Percentiles rank a stretch among this genome's conserved stretches.
phyloP scores from a whole-genome alignment of 768 basidiomycete genomes.

The Leucosporidium creatinivorum region DNA sequence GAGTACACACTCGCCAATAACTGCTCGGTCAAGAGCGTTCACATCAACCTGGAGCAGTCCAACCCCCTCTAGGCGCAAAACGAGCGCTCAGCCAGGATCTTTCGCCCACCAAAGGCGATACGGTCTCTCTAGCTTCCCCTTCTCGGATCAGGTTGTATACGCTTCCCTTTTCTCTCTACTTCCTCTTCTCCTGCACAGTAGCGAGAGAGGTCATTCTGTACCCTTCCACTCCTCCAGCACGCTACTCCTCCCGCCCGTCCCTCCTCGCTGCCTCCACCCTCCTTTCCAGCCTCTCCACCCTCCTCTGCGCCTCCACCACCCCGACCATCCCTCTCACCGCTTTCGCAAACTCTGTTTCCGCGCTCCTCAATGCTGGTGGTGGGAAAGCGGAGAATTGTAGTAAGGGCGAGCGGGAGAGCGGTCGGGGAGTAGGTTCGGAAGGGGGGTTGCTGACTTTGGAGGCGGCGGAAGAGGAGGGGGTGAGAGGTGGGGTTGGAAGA shows the following conservation, averaged over 20 bases:
- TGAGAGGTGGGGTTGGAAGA: neutral
- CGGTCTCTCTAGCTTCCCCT: too few species aligned
- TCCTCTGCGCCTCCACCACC: neutral
- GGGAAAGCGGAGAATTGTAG: neutral
- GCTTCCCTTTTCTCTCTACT: too few species aligned
- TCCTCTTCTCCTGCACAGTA: too few species aligned
- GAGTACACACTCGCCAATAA: slow-evolving; percentile 35
- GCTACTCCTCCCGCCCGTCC: neutral
- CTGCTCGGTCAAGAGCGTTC: slow-evolving; percentile 24
- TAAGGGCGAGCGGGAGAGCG: neutral
- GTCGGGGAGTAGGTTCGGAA: neutral
- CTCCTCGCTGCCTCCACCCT: neutral
- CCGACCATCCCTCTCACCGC: neutral
- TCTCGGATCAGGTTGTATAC: too few species aligned
- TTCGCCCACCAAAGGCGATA: too few species aligned
- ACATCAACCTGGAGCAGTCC: slow-evolving; percentile 25
- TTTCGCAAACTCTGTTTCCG: neutral
- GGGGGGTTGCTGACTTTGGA: neutral
- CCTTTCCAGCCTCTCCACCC: neutral
- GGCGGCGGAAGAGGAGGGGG: neutral
- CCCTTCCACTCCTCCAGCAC: neutral
- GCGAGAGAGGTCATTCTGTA: too few species aligned
- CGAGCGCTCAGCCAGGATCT: neutral
- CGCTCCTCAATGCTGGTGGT: neutral
- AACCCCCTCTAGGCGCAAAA: slow-evolving; percentile 19